Conservation (phyloP, 164 flowering plant genomes). For the Tinospora cordifolia region DNA sequence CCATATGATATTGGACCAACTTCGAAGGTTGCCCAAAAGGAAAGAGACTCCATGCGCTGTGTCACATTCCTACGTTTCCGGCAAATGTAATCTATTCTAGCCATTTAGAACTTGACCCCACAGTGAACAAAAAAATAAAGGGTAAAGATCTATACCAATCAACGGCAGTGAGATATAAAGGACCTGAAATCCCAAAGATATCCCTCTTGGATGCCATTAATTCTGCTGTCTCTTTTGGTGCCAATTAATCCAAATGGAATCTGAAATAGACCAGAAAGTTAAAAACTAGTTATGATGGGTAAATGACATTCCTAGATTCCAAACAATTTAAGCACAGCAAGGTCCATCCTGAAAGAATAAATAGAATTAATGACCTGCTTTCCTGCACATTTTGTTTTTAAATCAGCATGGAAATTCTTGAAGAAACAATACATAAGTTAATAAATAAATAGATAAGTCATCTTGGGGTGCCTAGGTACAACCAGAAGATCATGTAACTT, state of each 20-base stretch:
- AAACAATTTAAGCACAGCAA: neutral
- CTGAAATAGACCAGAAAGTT: neutral
- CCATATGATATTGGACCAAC: slow-evolving; percentile 2
- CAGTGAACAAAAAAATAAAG: neutral
- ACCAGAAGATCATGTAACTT: too few species aligned
- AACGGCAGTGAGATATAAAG: slow-evolving; percentile 47
- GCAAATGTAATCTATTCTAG: neutral
- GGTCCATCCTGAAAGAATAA: too few species aligned
- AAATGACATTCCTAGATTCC: neutral
- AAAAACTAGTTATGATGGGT: neutral
- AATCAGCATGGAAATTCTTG: too few species aligned
- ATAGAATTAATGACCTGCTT: too few species aligned
- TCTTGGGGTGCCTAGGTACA: too few species aligned
- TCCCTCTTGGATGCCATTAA: slow-evolving; percentile 57
- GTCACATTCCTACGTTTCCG: neutral
- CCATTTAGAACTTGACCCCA: neutral
- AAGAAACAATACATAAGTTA: too few species aligned
- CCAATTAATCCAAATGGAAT: slow-evolving; percentile 6
- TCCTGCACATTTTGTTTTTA: too few species aligned
- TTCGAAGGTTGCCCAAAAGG: too few species aligned
- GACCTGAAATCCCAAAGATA: slow-evolving; percentile 57
- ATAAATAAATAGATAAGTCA: too few species aligned
- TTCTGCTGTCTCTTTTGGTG: neutral
- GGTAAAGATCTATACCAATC: slow-evolving; percentile 52
- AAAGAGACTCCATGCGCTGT: too few species aligned